Conservation (phyloP, 495 filamentous ascomycete species). For the Talaromyces liani region DNA sequence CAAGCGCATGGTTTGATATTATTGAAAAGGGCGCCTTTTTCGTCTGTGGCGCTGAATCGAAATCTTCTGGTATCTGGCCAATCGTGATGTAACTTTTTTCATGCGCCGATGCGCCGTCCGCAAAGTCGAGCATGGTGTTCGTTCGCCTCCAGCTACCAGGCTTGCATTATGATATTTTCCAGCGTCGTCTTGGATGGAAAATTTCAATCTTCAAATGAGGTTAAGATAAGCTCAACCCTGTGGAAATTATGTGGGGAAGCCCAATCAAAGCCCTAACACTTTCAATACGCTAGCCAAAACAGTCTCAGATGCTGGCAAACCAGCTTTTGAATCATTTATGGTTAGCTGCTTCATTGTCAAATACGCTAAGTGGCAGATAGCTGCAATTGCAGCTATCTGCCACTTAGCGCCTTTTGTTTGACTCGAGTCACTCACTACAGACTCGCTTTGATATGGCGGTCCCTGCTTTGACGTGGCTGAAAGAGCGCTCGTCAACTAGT, state of each 20-base stretch:
- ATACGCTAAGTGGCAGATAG: too few species aligned
- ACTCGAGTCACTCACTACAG: too few species aligned
- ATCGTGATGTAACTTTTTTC: slow-evolving; percentile 71
- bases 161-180: neutral
- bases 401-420: too few species aligned
- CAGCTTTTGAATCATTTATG: too few species aligned
- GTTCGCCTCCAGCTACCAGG: neutral
- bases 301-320: neutral
- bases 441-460: too few species aligned
- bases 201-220: slow-evolving; percentile 3
- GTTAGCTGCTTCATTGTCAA: too few species aligned
- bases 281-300: neutral
- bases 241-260: neutral
- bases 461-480: too few species aligned
- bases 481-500: too few species aligned
- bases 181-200: neutral
- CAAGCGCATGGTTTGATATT: slow-evolving; percentile 59
- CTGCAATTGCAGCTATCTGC: too few species aligned
- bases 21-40: slow-evolving; percentile 70
- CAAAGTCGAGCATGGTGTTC: slow-evolving; percentile 49
- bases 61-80: slow-evolving; percentile 51
- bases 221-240: slow-evolving; percentile 2
- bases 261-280: neutral
- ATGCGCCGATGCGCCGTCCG: slow-evolving; percentile 45
- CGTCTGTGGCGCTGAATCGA: slow-evolving; percentile 59